A percentile compares a stretch with the other conserved stretches of the same genome.
These are phyloP conservation scores for Entomortierella beljakovae DNA, from an alignment of 192 early-diverging fungal genomes.

Conservation along the genomic window DNA sequence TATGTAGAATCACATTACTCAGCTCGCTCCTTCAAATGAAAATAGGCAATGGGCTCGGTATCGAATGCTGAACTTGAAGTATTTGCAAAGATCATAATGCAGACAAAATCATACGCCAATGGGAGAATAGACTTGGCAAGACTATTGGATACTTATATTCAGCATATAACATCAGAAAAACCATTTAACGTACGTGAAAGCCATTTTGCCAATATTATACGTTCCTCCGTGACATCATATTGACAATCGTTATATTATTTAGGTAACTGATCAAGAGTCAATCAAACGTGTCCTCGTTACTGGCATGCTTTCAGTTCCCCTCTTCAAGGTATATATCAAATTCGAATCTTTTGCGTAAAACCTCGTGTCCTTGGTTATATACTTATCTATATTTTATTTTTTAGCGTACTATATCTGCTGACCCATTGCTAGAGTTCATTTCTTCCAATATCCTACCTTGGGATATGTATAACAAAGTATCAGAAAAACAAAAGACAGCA, in stretches of 20 bases:
- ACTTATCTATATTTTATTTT: background rate
- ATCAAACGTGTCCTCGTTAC: conserved; percentile 40
- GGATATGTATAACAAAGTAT: conserved; percentile 14
- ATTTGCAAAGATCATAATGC: conserved; percentile 50
- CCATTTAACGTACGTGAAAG: conserved; percentile 30
- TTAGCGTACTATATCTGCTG: conserved; percentile 44
- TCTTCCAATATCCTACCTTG: conserved; percentile 29
- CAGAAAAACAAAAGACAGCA: conserved; percentile 34
- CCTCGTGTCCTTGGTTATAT: background rate
- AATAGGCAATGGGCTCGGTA: conserved; percentile 45
- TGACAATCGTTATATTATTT: background rate
- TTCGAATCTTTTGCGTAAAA: background rate
- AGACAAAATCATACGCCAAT: conserved; percentile 27
- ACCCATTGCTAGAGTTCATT: conserved; percentile 34
- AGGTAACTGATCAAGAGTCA: conserved; percentile 28
- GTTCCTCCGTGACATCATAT: background rate
- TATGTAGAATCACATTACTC: background rate
- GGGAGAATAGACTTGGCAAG: conserved; percentile 29
- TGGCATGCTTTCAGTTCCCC: conserved; percentile 35
- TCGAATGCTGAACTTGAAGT: conserved; percentile 35
- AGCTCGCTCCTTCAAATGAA: background rate
- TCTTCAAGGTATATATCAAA: conserved; percentile 37
- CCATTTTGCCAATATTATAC: background rate
- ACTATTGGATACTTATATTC: conserved; percentile 21
- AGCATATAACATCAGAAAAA: conserved; percentile 35